phyloP scores from a whole-genome alignment of 768 basidiomycete species.

The Chiua virens region DNA sequence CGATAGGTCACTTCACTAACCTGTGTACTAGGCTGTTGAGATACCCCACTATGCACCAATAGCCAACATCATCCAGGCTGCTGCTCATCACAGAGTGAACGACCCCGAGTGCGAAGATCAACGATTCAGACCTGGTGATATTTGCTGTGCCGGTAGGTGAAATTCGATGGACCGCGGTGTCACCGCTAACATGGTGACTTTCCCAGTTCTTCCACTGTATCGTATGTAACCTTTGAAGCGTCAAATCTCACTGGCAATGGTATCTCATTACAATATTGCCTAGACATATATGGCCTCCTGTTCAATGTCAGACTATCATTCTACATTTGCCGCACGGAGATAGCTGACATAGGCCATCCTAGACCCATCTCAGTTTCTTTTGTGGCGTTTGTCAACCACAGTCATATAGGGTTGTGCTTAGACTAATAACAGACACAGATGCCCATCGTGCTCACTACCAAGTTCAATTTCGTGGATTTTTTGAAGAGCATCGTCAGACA shows the following conservation, averaged over 20 bases:
- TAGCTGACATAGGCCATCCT: slow-evolving; percentile 26
- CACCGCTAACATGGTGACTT: not conserved
- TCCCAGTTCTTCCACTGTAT: slow-evolving; percentile 56
- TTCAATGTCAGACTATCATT: slow-evolving; percentile 43
- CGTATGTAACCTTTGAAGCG: slow-evolving; percentile 39
- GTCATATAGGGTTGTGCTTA: not conserved
- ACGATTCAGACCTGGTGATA: slow-evolving; percentile 59
- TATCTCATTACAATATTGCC: not conserved
- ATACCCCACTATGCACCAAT: slow-evolving; percentile 61
- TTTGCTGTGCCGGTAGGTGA: slow-evolving; percentile 53
- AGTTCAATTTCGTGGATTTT: slow-evolving; percentile 45
- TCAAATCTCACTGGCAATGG: too few relatives aligned
- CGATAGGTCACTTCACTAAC: not conserved
- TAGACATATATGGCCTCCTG: slow-evolving; percentile 68
- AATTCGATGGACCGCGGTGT: not conserved
- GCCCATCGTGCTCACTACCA: slow-evolving; percentile 46
- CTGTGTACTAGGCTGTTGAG: slow-evolving; percentile 51
- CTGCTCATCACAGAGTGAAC: slow-evolving; percentile 51
- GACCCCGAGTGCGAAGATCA: slow-evolving; percentile 45
- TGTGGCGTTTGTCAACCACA: slow-evolving; percentile 43
- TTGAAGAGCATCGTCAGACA: slow-evolving; percentile 47
- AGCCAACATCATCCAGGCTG: slow-evolving; percentile 62
- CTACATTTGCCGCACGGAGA: not conserved
- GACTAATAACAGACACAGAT: slow-evolving; percentile 38
- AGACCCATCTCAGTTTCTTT: slow-evolving; percentile 61